Evolutionary conservation across 2,329 filamentous ascomycete species (phyloP).

Genomic region (Cercospora citrullina): DNA sequence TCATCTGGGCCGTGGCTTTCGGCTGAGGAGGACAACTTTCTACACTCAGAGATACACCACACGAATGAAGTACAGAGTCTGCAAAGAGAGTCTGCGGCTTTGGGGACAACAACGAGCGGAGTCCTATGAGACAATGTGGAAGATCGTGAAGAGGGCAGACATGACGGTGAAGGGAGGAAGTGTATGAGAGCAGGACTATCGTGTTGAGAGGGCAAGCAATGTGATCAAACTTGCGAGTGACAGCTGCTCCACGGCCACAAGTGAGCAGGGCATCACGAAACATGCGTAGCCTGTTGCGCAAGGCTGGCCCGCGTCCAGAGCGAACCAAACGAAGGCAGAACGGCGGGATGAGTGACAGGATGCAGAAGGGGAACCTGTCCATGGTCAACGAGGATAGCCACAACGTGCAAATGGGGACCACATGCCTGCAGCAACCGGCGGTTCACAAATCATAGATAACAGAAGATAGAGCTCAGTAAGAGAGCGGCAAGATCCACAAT

Average conservation of each 20-base stretch:
- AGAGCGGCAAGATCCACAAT: not conserved
- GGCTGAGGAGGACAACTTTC: constrained; percentile 31
- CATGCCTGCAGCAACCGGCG: not conserved
- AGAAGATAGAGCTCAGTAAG: not conserved
- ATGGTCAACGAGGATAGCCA: not conserved
- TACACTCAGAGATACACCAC: not conserved
- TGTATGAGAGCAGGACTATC: not conserved
- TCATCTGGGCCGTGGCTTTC: constrained; percentile 57
- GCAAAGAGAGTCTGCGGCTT: not conserved
- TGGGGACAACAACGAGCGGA: not conserved
- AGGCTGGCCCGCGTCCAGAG: not conserved
- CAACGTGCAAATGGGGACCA: not conserved
- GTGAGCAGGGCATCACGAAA: not conserved
- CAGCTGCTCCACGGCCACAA: too few species aligned
- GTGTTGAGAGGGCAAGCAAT: not conserved
- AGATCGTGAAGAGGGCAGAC: not conserved
- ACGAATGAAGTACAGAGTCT: not conserved
- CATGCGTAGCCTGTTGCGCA: not conserved
- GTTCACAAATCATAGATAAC: not conserved
- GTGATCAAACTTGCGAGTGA: too few species aligned
- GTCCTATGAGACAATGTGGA: not conserved
- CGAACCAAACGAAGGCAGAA: not conserved
- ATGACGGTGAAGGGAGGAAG: not conserved
- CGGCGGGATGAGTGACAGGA: not conserved
- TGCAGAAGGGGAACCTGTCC: not conserved